Conservation (phyloP, 768 basidiomycete genomes). For the Gyrodon lividus region DNA sequence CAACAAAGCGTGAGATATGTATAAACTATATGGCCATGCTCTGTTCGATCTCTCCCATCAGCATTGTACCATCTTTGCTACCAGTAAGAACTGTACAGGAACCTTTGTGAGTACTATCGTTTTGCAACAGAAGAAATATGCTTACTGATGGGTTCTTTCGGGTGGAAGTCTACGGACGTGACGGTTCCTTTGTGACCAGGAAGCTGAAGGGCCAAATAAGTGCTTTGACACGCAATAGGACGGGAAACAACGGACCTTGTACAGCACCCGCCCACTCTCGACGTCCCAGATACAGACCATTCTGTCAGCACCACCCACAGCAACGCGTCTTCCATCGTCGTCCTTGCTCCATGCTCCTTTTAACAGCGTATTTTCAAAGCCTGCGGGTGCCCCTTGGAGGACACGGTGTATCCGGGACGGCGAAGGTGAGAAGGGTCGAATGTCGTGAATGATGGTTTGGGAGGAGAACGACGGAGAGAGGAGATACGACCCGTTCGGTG, state of each 20-base stretch:
- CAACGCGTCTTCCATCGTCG: slow-evolving; percentile 77
- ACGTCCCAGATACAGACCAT: slow-evolving; percentile 88
- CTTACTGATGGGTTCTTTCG: slow-evolving; percentile 92
- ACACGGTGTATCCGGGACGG: slow-evolving; percentile 79
- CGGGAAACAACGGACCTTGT: slow-evolving; percentile 56
- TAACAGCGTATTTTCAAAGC: slow-evolving; percentile 88
- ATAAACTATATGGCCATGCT: slow-evolving; percentile 44
- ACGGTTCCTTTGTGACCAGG: slow-evolving; percentile 98
- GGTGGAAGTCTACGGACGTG: slow-evolving; percentile 93
- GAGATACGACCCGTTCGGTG: slow-evolving; percentile 83
- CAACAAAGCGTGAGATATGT: too few relatives aligned
- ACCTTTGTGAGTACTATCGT: slow-evolving; percentile 6
- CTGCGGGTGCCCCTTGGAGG: slow-evolving; percentile 84
- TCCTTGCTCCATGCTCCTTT: slow-evolving; percentile 86
- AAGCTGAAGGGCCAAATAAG: slow-evolving; percentile 45
- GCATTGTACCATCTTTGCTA: slow-evolving; percentile 91
- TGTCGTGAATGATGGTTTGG: slow-evolving; percentile 85
- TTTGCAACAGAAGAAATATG: slow-evolving; percentile 7
- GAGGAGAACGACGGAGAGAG: slow-evolving; percentile 92
- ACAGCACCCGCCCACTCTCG: slow-evolving; percentile 69
- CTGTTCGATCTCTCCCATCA: slow-evolving; percentile 87
- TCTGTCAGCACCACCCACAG: slow-evolving; percentile 87
- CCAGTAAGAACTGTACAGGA: slow-evolving; percentile 71
- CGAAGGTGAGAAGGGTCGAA: slow-evolving; percentile 89
- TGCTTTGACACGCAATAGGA: background rate